Evolutionary conservation across 176 grass and related monocot genomes (phyloP), one percentile per base, ranked within the genome.

Genomic region (Zizania latifolia): DNA sequence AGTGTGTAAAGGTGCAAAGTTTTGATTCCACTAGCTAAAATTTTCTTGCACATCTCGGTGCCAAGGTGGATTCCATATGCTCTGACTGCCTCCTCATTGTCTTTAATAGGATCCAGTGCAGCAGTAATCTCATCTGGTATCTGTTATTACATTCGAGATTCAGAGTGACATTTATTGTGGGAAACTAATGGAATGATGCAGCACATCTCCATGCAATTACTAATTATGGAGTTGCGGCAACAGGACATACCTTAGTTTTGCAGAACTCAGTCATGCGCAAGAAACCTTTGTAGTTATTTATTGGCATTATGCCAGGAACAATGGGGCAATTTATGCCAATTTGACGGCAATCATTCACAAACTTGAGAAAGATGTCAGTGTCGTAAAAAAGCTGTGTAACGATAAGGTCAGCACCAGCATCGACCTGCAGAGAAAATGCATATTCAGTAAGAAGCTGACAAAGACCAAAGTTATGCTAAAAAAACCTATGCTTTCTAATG

Each of bases 291-390:
- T 96, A 92, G 56, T 96, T 92, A 76, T 96, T 91, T 65, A 96
- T 96, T 36, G 92, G 92, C 92, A 96, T 96, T 74, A 96, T 87
- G 64, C 92, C 92, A 87, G 92, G 92, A 89, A 96, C 89, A 34
- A 96, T 96, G 57, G 92, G 92, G 38, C 92, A 96, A 8, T 77
- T 92, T 68, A 96, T 96, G 48, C 92, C 92, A 87, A 96, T 92
- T 37, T 92, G 92, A 51, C 83, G 85, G 67, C 92, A 96, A 33
- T 96, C 92, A 58, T 96, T 82, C 29, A 96, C 92, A 82, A 96
- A 96, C 71, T 96, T 96, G 58, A 96, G 85, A 80, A 89, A 96
- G 51, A 87, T 96, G 61, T 96, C 89, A 6, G 86, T 96, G 32
- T 96, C 92, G 58, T 96, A 96, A 76, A 96, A 96, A 19, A 96